Evolutionary conservation across 148 eudicot genomes (phyloP).

Genomic region (Silene latifolia): DNA sequence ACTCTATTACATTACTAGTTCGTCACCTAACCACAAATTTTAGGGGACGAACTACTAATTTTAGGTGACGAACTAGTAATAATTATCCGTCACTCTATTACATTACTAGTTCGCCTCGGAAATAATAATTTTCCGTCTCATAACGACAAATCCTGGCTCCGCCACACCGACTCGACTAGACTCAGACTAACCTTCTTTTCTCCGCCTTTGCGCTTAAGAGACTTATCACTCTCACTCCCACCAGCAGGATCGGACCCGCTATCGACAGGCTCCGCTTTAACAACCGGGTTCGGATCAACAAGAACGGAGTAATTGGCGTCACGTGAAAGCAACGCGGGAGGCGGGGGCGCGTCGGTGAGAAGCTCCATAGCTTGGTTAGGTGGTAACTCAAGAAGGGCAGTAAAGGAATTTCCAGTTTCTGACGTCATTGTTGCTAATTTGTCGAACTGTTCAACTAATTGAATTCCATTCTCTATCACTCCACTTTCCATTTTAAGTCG

Average conservation of each 20-base stretch:
- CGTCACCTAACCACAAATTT: no score
- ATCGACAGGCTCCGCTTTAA: conserved; percentile 71
- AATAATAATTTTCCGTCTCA: neutral
- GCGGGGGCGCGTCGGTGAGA: conserved; percentile 60
- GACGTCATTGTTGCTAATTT: conserved; percentile 39
- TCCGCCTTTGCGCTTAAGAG: conserved; percentile 72
- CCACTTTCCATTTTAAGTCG: conserved; percentile 12
- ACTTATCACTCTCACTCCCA: conserved; percentile 33
- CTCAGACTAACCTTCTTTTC: conserved; percentile 53
- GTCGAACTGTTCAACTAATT: conserved; percentile 45
- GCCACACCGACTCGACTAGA: neutral
- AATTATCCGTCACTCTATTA: no score
- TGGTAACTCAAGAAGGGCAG: conserved; percentile 78
- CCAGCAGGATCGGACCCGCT: conserved; percentile 47
- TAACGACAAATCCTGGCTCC: neutral
- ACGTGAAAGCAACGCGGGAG: conserved; percentile 45
- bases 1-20: no score
- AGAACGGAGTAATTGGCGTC: conserved; percentile 63
- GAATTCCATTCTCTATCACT: neutral
- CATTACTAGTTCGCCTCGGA: neutral
- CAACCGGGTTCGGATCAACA: conserved; percentile 27
- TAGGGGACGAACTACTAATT: no score
- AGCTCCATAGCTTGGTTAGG: conserved; percentile 74
- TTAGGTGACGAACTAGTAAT: neutral
- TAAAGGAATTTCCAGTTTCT: conserved; percentile 56